phyloP scores from a whole-genome alignment of 2,329 filamentous ascomycete genomes.

The Didymella lethalis region DNA sequence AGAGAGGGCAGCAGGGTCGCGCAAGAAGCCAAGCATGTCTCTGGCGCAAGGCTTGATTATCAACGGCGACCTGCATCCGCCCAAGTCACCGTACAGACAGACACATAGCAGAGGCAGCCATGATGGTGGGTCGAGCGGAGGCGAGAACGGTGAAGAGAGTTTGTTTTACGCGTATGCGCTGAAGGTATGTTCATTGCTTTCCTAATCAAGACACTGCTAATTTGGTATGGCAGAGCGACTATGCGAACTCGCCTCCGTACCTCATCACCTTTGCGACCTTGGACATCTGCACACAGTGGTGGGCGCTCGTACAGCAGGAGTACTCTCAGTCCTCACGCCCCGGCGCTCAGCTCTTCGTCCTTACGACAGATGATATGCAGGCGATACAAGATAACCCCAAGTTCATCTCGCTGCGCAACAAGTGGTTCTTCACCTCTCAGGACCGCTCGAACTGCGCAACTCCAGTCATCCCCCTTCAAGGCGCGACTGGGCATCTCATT shows the following conservation, averaged over 20 bases:
- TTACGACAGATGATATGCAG: constrained; percentile 47
- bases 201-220: constrained; percentile 20
- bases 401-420: constrained; percentile 42
- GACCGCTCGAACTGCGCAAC: constrained; percentile 33
- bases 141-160: constrained; percentile 25
- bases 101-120: constrained; percentile 16
- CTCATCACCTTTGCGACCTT: constrained; percentile 47
- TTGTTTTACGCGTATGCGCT: constrained; percentile 49
- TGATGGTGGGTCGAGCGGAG: constrained; percentile 9
- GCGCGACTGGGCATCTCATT: constrained; percentile 35
- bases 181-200: constrained; percentile 34
- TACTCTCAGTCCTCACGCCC: constrained; percentile 43
- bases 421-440: constrained; percentile 46
- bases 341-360: constrained; percentile 46
- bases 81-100: constrained; percentile 30
- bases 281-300: constrained; percentile 45
- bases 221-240: constrained; percentile 36
- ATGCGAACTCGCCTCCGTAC: constrained; percentile 43
- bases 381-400: constrained; percentile 43
- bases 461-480: constrained; percentile 43
- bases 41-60: constrained; percentile 50
- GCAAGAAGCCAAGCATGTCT: constrained; percentile 46
- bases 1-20: constrained; percentile 23
- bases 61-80: constrained; percentile 36
- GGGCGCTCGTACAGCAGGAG: constrained; percentile 42